phyloP scores from a whole-genome alignment of 805 yeast species.

The Metschnikowia kofuensis region DNA sequence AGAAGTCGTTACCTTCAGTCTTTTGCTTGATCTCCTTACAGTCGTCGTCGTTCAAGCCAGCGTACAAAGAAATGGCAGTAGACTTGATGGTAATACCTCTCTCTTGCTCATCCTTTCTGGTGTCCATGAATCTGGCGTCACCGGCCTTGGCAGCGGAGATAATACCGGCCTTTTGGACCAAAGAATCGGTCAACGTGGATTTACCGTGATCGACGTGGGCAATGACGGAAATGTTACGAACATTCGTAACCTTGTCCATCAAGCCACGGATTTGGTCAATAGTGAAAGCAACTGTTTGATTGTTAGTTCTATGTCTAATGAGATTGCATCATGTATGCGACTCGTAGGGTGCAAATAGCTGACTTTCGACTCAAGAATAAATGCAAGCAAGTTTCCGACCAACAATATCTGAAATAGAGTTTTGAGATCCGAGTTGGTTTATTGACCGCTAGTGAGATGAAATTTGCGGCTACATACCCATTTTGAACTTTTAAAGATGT shows the following conservation, averaged over 20 bases:
- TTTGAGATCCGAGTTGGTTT: no score
- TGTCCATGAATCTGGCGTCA: slow-evolving; percentile 99
- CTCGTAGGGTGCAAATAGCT: no score
- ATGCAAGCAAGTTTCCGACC: no score
- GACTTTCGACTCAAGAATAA: no score
- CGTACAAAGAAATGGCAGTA: slow-evolving; percentile 94
- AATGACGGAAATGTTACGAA: slow-evolving; percentile 99
- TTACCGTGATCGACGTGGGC: slow-evolving; percentile 99
- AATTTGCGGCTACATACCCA: slow-evolving; percentile 29
- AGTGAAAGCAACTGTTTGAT: slow-evolving; percentile 45
- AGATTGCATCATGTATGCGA: background rate
- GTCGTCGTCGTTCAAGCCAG: slow-evolving; percentile 84
- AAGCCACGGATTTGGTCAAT: slow-evolving; percentile 91
- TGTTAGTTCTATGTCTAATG: slow-evolving; percentile 24
- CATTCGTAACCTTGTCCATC: slow-evolving; percentile 99
- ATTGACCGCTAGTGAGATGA: no score
- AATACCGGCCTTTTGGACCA: slow-evolving; percentile 99
- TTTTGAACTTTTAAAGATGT: slow-evolving; percentile 28
- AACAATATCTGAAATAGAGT: no score
- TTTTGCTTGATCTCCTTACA: slow-evolving; percentile 87
- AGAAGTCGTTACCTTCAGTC: slow-evolving; percentile 89
- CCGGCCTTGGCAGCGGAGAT: slow-evolving; percentile 99
- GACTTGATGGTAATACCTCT: slow-evolving; percentile 99
- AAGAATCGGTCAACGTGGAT: slow-evolving; percentile 98
- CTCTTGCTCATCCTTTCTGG: slow-evolving; percentile 99